phyloP scores from a whole-genome alignment of 306 rosid species.

The Cicer judaicum region DNA sequence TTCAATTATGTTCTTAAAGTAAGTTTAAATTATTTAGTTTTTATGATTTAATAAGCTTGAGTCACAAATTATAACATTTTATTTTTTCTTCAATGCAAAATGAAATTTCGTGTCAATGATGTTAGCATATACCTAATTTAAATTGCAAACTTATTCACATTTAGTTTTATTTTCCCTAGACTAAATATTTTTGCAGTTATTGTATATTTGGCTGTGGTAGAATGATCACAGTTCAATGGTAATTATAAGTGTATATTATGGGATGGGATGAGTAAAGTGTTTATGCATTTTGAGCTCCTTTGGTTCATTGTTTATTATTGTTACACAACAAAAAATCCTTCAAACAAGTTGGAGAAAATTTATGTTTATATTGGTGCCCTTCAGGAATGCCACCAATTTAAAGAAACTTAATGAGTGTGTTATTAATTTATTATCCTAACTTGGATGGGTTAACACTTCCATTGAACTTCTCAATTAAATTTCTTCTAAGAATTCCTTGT shows the following conservation, averaged over 20 bases:
- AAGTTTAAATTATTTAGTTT: slow-evolving; percentile 6
- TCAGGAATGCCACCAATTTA: slow-evolving; percentile 14
- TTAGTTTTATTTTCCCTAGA: slow-evolving; percentile 1
- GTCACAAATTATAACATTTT: not conserved
- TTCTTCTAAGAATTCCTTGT: not conserved
- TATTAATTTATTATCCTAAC: slow-evolving; percentile 6
- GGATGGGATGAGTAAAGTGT: not conserved
- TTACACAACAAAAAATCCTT: not conserved
- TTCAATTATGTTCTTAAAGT: slow-evolving; percentile 15
- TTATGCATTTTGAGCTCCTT: not conserved
- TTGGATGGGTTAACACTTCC: slow-evolving; percentile 17
- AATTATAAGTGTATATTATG: not conserved
- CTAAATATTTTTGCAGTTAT: not conserved
- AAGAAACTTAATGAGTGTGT: not conserved
- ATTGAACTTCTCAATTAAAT: not conserved
- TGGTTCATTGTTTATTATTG: not conserved
- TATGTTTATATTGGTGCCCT: not conserved
- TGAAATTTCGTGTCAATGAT: not conserved
- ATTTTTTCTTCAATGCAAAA: not conserved
- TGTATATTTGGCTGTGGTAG: not conserved
- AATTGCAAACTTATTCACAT: not conserved
- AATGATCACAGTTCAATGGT: not conserved
- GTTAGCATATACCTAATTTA: slow-evolving; percentile 8
- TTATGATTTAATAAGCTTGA: slow-evolving; percentile 12
- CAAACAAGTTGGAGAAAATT: not conserved